Conservation (phyloP, 2,329 filamentous ascomycete species). For the Tolypocladium endophyticum region DNA sequence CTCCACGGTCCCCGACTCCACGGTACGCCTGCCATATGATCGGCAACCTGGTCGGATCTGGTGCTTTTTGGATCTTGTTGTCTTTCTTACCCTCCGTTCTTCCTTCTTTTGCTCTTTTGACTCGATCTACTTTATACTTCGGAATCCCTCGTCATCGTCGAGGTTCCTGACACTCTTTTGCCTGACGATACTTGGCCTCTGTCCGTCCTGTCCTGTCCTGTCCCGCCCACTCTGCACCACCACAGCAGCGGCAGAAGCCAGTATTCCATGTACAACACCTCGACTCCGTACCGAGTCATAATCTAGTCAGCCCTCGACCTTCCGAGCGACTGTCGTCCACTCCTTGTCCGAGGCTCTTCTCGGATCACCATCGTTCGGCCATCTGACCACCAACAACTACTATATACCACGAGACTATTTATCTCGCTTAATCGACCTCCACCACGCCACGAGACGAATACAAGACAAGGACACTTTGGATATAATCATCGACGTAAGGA, state of each 20-base stretch:
- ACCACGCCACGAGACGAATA: constrained; percentile 5
- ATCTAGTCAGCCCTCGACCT: constrained; percentile 20
- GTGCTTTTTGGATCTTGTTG: constrained; percentile 27
- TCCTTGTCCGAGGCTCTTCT: constrained; percentile 24
- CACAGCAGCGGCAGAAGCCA: not conserved
- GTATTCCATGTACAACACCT: constrained; percentile 18
- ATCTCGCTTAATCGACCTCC: constrained; percentile 6
- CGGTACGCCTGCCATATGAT: constrained; percentile 33
- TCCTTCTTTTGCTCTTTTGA: constrained; percentile 32
- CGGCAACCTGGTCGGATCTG: constrained; percentile 36
- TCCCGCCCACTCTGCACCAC: constrained; percentile 6
- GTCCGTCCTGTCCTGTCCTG: constrained; percentile 9
- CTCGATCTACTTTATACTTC: constrained; percentile 27
- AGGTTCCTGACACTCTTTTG: constrained; percentile 35
- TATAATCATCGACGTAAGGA: not conserved
- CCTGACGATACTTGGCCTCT: constrained; percentile 2
- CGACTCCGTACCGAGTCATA: constrained; percentile 17
- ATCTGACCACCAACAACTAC: constrained; percentile 1
- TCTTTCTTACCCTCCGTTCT: constrained; percentile 37
- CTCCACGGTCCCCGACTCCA: constrained; percentile 31
- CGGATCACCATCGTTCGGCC: constrained; percentile 3
- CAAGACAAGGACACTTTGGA: not conserved
- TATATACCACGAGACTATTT: constrained; percentile 6
- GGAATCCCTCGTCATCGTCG: constrained; percentile 24
- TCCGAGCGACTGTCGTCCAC: constrained; percentile 31